phyloP scores from a whole-genome alignment of 1,284 basidiomycete genomes.

The Vanrija pseudolonga region DNA sequence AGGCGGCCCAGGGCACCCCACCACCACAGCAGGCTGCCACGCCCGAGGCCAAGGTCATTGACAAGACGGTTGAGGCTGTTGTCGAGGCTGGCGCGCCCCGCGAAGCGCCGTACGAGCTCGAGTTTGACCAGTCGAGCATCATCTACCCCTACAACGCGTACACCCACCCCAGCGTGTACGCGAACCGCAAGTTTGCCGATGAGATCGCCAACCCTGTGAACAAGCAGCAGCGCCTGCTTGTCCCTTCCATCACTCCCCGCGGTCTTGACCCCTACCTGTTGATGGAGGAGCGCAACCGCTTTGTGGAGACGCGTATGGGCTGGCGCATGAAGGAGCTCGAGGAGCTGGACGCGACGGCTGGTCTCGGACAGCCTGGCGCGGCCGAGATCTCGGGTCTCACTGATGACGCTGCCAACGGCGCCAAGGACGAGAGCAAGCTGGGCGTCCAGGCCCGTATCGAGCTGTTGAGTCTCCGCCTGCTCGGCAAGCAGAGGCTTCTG shows the following conservation, averaged over 20 bases:
- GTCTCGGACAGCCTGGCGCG: constrained; percentile 64
- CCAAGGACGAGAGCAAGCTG: constrained; percentile 51
- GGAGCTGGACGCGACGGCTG: constrained; percentile 73
- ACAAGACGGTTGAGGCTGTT: constrained; percentile 72
- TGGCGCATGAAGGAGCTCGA: constrained; percentile 90
- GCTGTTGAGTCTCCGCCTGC: constrained; percentile 83
- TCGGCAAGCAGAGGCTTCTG: constrained; percentile 83
- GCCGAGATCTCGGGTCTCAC: constrained; percentile 52
- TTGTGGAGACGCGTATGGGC: constrained; percentile 81
- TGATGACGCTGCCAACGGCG: constrained; percentile 50
- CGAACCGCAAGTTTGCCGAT: constrained; percentile 60
- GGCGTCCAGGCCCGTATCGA: constrained; percentile 82
- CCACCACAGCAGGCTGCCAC: constrained; percentile 25
- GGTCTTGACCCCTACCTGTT: constrained; percentile 90
- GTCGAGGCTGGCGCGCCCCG: constrained; percentile 36
- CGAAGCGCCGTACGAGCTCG: constrained; percentile 54
- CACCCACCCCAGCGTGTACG: constrained; percentile 69
- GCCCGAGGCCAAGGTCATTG: constrained; percentile 56
- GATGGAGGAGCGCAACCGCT: constrained; percentile 85
- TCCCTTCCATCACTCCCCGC: constrained; percentile 86
- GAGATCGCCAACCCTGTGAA: constrained; percentile 43
- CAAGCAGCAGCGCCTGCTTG: constrained; percentile 65
- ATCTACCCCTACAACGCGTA: constrained; percentile 98
- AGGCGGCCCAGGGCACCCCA: constrained; percentile 58
- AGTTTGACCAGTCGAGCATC: constrained; percentile 73